Conservation (phyloP, 116 monocot genomes). For the Papilionanthe hybrid region DNA sequence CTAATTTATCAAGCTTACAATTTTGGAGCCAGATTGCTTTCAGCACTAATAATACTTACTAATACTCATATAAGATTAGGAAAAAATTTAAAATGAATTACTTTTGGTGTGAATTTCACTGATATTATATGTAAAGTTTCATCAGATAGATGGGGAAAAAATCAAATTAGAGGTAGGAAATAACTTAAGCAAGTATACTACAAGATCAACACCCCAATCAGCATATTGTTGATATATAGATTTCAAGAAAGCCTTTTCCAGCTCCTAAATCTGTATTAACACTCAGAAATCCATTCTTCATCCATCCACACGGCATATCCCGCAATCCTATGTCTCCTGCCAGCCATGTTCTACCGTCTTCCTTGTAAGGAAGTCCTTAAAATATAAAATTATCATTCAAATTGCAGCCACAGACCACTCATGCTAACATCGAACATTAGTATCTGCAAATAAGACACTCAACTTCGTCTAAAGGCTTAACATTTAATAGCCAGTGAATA, state of each 20-base stretch:
- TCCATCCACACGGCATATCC: constrained; percentile 70
- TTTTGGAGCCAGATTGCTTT: not conserved
- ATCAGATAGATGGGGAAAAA: not conserved
- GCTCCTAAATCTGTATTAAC: constrained; percentile 64
- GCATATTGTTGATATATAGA: constrained; percentile 77
- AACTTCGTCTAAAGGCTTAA: not conserved
- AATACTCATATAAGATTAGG: not conserved
- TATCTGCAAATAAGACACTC: not conserved
- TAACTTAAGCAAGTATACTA: constrained; percentile 30
- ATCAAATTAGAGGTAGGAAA: not conserved
- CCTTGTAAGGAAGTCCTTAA: constrained; percentile 43
- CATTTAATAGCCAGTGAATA: not conserved
- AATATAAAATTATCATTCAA: not conserved
- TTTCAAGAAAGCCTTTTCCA: constrained; percentile 74
- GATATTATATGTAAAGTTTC: not conserved
- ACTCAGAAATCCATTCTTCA: constrained; percentile 91
- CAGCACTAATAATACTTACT: not conserved
- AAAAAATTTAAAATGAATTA: not conserved
- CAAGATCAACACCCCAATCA: constrained; percentile 97
- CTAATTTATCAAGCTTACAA: not conserved
- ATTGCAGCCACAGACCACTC: not conserved
- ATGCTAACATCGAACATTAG: not conserved
- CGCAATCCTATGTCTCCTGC: constrained; percentile 63
- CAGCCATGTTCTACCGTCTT: constrained; percentile 38
- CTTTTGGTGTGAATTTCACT: not conserved